Evolutionary conservation across 495 filamentous ascomycete species (phyloP), one percentile per base, ranked within the genome.

Genomic region (Neurospora africana): DNA sequence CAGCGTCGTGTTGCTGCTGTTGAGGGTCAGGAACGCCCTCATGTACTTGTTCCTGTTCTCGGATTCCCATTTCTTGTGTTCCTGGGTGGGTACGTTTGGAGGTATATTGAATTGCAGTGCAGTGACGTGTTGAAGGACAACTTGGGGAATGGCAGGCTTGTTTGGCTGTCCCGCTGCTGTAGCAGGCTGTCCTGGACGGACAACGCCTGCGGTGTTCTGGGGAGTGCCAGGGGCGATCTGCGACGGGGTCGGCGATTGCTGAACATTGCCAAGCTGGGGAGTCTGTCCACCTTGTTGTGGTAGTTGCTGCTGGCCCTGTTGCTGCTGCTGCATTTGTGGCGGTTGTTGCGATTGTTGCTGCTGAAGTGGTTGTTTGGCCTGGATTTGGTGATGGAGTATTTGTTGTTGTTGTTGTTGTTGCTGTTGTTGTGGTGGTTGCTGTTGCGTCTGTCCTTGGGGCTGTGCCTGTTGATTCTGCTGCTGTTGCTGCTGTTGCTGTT

Each of bases 61-160:
- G 1, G 71, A 44, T 3, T 81, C 43, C 76, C 76, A 83, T 43
- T 82, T 82, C 4, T 73, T 70, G 10, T 71, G 75, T 10, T 78
- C 69, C 36, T 72, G 17, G 33, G 74, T 71, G 1, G 68, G 0
- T 11, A 81, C 68, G 35, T 71, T 69, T 23, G 75, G 30, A 6
- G 82, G 75, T 1, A 72, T 38, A 11, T 69, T 53, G 74, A 82
- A 83, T 9, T 75, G 77, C 27, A 84, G 71, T 35, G 83, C 79
- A 39, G 77, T 79, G 7, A 80, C 41, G 61, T 84, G 82, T 0
- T 78, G 74, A n/a, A 81, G 17, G 37, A 84, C 79, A 39, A 65
- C 27, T 3, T 77, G 61, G n/a, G 76, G 73, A 0, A 82, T 79
- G 3, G 81, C 19, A 15, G 27, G 10, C 35, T 67, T 77, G 58